Percentiles rank a stretch among this genome's conserved stretches.
phyloP scores from a whole-genome alignment of 2,329 filamentous ascomycete species.

The Cordyceps tenuipes region DNA sequence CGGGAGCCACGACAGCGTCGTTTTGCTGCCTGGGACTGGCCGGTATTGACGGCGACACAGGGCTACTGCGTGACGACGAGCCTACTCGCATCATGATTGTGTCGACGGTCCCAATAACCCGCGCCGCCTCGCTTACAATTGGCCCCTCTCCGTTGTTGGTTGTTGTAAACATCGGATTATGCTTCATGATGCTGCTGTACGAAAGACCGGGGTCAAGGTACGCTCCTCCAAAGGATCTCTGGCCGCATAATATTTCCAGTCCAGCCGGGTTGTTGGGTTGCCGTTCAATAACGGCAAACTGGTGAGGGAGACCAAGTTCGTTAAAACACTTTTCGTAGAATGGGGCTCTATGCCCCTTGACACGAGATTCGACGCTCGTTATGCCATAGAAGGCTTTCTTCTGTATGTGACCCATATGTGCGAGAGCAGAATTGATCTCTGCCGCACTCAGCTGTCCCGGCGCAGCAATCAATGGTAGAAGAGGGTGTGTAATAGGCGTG shows the following conservation, averaged over 20 bases:
- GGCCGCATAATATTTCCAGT: slow-evolving; percentile 63
- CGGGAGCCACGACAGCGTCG: slow-evolving; percentile 18
- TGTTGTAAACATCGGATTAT: slow-evolving; percentile 41
- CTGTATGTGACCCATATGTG: slow-evolving; percentile 71
- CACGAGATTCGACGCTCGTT: slow-evolving; percentile 56
- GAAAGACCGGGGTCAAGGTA: slow-evolving; percentile 69
- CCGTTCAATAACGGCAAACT: slow-evolving; percentile 67
- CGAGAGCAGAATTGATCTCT: slow-evolving; percentile 72
- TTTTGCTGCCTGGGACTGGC: slow-evolving; percentile 37
- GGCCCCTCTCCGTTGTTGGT: slow-evolving; percentile 45
- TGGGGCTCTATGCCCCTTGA: slow-evolving; percentile 57
- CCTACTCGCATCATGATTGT: slow-evolving; percentile 59
- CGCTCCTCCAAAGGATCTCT: slow-evolving; percentile 71
- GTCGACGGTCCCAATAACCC: slow-evolving; percentile 72
- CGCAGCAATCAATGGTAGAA: slow-evolving; percentile 75
- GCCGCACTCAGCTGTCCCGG: slow-evolving; percentile 79
- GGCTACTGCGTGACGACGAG: slow-evolving; percentile 31
- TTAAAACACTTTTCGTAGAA: slow-evolving; percentile 84
- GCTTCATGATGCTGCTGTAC: slow-evolving; percentile 50
- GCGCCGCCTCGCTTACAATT: slow-evolving; percentile 64
- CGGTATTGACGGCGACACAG: slow-evolving; percentile 38
- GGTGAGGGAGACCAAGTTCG: slow-evolving; percentile 76
- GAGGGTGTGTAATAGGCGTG: slow-evolving; percentile 78
- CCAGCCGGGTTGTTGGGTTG: slow-evolving; percentile 55
- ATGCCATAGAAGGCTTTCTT: slow-evolving; percentile 76